A percentile compares a stretch with the other conserved stretches of the same genome.
Conservation (phyloP, 306 rosid genomes). For the Pyrus communis region DNA sequence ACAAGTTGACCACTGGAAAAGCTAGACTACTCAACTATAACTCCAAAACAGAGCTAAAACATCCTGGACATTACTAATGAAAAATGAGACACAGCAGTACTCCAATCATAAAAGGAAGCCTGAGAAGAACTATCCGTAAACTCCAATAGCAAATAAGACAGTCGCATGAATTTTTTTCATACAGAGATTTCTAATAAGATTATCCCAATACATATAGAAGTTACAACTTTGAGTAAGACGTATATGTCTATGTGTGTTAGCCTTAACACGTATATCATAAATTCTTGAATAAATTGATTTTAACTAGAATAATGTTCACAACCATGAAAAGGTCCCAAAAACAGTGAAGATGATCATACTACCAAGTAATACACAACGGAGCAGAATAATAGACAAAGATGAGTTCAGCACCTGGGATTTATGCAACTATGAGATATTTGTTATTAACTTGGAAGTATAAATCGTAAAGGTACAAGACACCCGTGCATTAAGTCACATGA, state of each 20-base stretch:
- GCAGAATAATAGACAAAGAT: not conserved
- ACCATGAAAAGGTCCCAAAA: not conserved
- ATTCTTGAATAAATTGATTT: not conserved
- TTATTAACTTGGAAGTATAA: not conserved
- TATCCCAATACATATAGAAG: not conserved
- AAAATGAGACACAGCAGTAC: not conserved
- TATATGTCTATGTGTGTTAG: not conserved
- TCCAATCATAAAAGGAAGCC: not conserved
- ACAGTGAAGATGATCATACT: not conserved
- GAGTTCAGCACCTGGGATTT: not conserved
- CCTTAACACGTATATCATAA: not conserved
- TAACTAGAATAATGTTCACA: not conserved
- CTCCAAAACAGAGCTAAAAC: not conserved
- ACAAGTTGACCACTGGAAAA: not conserved
- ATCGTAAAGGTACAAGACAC: not conserved
- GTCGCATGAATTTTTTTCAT: not conserved
- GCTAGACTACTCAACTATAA: not conserved
- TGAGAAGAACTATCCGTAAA: not conserved
- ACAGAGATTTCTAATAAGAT: not conserved
- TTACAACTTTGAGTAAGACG: no score
- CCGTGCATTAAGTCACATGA: not conserved
- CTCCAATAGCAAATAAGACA: not conserved
- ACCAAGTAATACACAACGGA: not conserved
- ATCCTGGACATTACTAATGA: not conserved
- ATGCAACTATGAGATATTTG: not conserved